phyloP scores from a whole-genome alignment of 2,329 filamentous ascomycete genomes.

The Trichoderma semiorbis region DNA sequence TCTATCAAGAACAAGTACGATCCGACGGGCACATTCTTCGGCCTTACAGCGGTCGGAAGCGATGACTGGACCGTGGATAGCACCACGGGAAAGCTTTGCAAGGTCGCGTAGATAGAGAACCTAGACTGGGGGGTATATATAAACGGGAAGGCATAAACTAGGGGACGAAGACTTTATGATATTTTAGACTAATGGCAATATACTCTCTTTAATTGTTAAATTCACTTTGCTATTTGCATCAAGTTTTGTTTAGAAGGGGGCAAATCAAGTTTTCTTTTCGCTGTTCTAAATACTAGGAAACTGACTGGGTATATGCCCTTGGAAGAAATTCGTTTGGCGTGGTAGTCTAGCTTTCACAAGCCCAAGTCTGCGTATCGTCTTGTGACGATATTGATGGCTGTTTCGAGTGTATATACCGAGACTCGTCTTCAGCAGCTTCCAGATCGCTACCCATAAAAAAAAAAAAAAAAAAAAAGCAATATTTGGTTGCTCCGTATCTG shows the following conservation, averaged over 20 bases:
- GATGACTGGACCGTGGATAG: slow-evolving; percentile 28
- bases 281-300: neutral
- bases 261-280: neutral
- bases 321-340: neutral
- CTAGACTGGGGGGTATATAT: neutral
- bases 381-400: no score
- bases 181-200: neutral
- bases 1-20: slow-evolving; percentile 48
- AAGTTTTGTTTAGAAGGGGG: rapidly evolving
- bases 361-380: no score
- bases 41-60: slow-evolving; percentile 44
- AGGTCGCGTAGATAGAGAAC: neutral
- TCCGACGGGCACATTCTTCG: slow-evolving; percentile 42
- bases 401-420: no score
- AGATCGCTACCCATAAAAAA: no score
- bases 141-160: neutral
- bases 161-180: neutral
- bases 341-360: neutral
- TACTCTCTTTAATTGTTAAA: neutral
- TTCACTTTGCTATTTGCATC: neutral
- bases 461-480: neutral
- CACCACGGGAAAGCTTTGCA: neutral
- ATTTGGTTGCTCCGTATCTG: neutral
- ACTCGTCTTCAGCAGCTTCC: rapidly evolving
- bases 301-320: neutral